Conservation (phyloP, 2,329 filamentous ascomycete species). For the Stachybotrys echinatus region DNA sequence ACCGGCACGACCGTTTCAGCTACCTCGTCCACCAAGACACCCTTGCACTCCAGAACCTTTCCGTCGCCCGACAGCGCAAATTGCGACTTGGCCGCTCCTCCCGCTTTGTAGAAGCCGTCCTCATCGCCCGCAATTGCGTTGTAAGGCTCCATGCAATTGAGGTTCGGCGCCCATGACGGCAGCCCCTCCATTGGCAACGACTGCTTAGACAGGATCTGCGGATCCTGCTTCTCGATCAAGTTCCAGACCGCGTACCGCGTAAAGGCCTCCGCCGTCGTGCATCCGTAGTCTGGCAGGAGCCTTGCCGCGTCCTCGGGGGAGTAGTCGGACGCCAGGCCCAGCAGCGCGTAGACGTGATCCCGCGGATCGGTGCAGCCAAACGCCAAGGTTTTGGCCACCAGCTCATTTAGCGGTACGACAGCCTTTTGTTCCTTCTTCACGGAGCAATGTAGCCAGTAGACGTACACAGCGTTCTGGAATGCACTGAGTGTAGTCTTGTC, state of each 20-base stretch:
- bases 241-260: background rate
- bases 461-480: background rate
- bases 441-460: background rate
- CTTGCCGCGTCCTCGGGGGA: background rate
- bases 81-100: background rate
- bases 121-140: background rate
- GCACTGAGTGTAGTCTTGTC: background rate
- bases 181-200: background rate
- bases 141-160: background rate
- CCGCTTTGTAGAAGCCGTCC: background rate
- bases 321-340: background rate
- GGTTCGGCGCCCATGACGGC: background rate
- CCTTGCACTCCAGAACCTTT: background rate
- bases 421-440: background rate
- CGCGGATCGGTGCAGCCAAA: background rate
- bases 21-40: background rate
- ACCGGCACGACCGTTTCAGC: background rate
- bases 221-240: background rate
- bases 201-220: background rate
- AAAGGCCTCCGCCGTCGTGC: background rate
- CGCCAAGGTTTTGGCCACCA: background rate
- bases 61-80: background rate
- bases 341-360: background rate
- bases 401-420: background rate
- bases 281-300: background rate